phyloP scores from a whole-genome alignment of 2,329 filamentous ascomycete genomes.

The Xylaria digitata region DNA sequence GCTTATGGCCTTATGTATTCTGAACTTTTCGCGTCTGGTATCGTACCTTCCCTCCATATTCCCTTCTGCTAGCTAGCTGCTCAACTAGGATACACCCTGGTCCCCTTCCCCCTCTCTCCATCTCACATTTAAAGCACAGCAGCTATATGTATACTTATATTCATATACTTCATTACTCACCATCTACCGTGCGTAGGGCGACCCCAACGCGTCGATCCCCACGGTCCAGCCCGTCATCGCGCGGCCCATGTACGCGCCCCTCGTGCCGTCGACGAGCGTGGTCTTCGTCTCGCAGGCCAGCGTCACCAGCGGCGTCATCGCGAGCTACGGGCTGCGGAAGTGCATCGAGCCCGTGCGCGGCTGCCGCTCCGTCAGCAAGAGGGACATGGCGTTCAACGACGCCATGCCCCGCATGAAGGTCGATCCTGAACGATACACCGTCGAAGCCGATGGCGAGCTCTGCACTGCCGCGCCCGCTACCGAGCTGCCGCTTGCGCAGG shows the following conservation, averaged over 20 bases:
- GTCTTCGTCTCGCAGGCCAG: slow-evolving; percentile 85
- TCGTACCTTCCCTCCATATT: neutral
- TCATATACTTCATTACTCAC: too few species aligned
- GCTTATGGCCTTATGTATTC: neutral
- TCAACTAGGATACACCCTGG: neutral
- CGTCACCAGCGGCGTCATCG: slow-evolving; percentile 73
- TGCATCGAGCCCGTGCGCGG: slow-evolving; percentile 81
- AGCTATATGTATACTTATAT: too few species aligned
- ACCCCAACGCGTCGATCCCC: slow-evolving; percentile 85
- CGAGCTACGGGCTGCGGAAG: slow-evolving; percentile 80
- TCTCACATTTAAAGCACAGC: neutral
- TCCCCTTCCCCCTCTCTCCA: neutral
- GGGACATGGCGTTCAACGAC: slow-evolving; percentile 91
- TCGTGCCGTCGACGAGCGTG: slow-evolving; percentile 77
- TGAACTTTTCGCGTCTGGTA: neutral
- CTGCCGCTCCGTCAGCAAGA: slow-evolving; percentile 81
- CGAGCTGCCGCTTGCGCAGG: slow-evolving; percentile 79
- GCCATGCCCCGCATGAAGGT: slow-evolving; percentile 87
- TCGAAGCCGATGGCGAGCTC: slow-evolving; percentile 83
- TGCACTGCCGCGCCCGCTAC: slow-evolving; percentile 79
- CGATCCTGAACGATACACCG: slow-evolving; percentile 88
- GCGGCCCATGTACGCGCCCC: slow-evolving; percentile 85
- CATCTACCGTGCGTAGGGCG: slow-evolving; percentile 63
- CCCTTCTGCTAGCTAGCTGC: neutral
- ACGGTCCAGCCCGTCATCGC: slow-evolving; percentile 87